Percentiles rank a stretch among this genome's conserved stretches.
phyloP scores from a whole-genome alignment of 116 monocot species.

The Cymodocea nodosa region DNA sequence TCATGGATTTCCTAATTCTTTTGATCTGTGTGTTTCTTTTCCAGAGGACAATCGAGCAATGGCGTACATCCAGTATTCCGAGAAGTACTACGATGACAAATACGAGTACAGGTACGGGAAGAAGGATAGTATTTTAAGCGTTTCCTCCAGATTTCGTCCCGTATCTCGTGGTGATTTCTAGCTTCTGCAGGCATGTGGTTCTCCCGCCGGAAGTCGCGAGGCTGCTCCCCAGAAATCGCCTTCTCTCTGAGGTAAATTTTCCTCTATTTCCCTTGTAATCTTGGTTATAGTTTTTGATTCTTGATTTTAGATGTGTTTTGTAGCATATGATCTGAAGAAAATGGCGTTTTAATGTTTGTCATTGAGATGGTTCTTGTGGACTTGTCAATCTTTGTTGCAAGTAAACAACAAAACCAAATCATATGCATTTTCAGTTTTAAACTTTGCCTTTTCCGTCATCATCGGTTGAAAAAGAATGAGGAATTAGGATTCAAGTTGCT shows the following conservation, averaged over 20 bases:
- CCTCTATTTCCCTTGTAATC: neutral
- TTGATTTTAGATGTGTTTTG: neutral
- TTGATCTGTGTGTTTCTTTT: neutral
- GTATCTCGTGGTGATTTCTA: too few species aligned
- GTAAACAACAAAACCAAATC: too few species aligned
- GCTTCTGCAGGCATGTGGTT: slow-evolving; percentile 59
- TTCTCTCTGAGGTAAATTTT: slow-evolving; percentile 70
- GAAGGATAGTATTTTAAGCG: too few species aligned
- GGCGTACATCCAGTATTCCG: slow-evolving; percentile 73
- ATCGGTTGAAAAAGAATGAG: too few species aligned
- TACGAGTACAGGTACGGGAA: slow-evolving; percentile 41
- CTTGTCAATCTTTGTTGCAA: too few species aligned
- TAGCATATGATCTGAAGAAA: too few species aligned
- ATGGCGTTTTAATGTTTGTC: too few species aligned
- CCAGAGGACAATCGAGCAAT: slow-evolving; percentile 10
- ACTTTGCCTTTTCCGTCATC: too few species aligned
- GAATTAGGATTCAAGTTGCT: too few species aligned
- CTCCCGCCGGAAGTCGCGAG: slow-evolving; percentile 91
- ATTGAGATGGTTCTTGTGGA: too few species aligned
- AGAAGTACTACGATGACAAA: slow-evolving; percentile 63
- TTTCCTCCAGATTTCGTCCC: too few species aligned
- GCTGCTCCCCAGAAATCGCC: slow-evolving; percentile 83
- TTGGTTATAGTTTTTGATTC: neutral
- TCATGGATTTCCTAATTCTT: neutral
- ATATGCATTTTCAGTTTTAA: too few species aligned